Conservation (phyloP, 1,284 basidiomycete genomes). For the Trametes polyzona region DNA sequence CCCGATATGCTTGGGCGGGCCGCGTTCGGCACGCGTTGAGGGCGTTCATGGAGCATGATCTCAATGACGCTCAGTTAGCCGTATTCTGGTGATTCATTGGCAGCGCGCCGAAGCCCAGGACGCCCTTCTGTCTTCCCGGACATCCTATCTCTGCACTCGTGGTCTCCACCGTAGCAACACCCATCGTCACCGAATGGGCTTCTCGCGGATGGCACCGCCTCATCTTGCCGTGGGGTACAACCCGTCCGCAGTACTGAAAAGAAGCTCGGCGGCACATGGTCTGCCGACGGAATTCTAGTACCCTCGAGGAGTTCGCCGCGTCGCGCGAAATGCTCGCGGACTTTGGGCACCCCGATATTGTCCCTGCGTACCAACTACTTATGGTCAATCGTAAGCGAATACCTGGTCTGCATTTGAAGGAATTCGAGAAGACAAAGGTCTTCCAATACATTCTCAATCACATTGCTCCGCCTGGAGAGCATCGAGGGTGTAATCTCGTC, state of each 20-base stretch:
- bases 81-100: slow-evolving; percentile 5
- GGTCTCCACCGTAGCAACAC: not conserved
- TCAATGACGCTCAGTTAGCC: not conserved
- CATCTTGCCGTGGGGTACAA: not conserved
- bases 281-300: not conserved
- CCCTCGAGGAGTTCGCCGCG: slow-evolving; percentile 5
- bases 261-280: not conserved
- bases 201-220: slow-evolving; percentile 3
- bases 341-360: not conserved
- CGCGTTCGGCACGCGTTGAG: slow-evolving; percentile 4
- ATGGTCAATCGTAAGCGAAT: too few relatives aligned
- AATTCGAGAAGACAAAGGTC: too few relatives aligned
- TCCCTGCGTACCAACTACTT: too few relatives aligned
- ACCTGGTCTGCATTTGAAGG: too few relatives aligned
- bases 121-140: slow-evolving; percentile 9
- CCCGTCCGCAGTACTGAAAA: slow-evolving; percentile 3
- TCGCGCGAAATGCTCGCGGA: slow-evolving; percentile 6
- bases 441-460: too few relatives aligned
- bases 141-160: slow-evolving; percentile 14
- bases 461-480: too few relatives aligned
- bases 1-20: not conserved
- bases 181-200: slow-evolving; percentile 10
- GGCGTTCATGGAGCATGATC: not conserved
- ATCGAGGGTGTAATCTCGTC: too few relatives aligned
- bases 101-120: not conserved